These are phyloP conservation scores for Eucalyptus camaldulensis DNA, from an alignment of 345 rosid species.

Conservation along the genomic window DNA sequence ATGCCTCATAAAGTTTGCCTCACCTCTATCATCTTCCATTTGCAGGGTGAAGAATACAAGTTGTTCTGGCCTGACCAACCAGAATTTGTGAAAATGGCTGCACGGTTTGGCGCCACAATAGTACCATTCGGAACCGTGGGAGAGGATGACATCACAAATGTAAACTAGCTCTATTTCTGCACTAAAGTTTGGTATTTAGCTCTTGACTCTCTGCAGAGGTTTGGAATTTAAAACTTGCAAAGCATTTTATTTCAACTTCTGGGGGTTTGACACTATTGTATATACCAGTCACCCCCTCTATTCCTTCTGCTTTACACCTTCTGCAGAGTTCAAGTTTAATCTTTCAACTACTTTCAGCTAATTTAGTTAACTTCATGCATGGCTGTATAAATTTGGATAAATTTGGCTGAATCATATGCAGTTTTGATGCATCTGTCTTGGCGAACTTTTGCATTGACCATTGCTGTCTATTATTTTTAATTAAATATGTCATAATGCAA, in stretches of 20 bases:
- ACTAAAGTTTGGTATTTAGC: not conserved
- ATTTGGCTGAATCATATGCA: not conserved
- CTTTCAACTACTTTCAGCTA: not conserved
- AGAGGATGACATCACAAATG: conserved; percentile 7
- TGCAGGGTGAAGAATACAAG: conserved; percentile 2
- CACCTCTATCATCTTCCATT: not conserved
- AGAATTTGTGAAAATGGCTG: conserved; percentile 4
- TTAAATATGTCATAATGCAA: not conserved
- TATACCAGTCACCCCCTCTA: no score
- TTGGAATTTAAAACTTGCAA: not conserved
- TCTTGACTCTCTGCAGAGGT: not conserved
- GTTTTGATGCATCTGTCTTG: not conserved
- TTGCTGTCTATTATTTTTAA: not conserved
- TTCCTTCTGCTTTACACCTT: not conserved
- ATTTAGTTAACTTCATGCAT: not conserved
- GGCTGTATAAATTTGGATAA: not conserved
- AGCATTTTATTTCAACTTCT: not conserved
- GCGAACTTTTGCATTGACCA: not conserved
- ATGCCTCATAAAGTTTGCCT: not conserved
- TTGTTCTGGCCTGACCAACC: conserved; percentile 1
- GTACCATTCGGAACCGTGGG: conserved; percentile 11
- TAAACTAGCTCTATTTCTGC: not conserved
- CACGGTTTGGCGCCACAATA: conserved; percentile 1
- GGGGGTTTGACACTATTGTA: not conserved
- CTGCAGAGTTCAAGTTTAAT: fast-evolving